Percentiles rank a stretch among this genome's conserved stretches.
Conservation (phyloP, 108 stramenopile genomes). For the Cyclostephanos tholiformis region DNA sequence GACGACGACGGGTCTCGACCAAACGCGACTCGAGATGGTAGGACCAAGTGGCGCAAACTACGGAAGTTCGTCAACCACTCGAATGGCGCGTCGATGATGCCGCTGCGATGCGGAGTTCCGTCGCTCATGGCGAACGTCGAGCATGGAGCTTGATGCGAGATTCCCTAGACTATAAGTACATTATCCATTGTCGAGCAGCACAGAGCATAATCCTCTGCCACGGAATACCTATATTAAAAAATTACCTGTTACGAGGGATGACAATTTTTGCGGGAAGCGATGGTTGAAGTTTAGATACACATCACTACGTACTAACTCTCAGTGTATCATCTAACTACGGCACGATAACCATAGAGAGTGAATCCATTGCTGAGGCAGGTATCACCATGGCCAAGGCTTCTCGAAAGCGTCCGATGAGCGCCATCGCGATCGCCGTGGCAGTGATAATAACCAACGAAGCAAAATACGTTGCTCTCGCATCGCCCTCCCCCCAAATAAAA, state of each 20-base stretch:
- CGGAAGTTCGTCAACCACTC: conserved; percentile 52
- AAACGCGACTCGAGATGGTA: conserved; percentile 34
- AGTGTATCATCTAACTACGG: no score
- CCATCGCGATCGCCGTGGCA: not conserved
- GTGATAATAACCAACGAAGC: not conserved
- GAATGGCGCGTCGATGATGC: conserved; percentile 29
- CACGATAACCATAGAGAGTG: no score
- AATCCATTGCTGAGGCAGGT: no score
- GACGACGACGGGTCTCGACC: conserved; percentile 5
- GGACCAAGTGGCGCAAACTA: conserved; percentile 37
- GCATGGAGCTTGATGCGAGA: no score
- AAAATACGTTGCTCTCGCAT: no score
- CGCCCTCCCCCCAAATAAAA: not conserved
- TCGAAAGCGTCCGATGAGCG: not conserved
- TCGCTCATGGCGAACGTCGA: not conserved
- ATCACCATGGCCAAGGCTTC: not conserved
- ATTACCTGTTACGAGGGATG: no score
- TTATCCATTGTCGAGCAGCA: no score
- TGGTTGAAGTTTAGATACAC: not conserved
- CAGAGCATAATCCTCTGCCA: no score
- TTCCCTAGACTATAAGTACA: no score
- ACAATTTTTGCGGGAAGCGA: not conserved
- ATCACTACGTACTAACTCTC: no score
- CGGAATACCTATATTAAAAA: no score
- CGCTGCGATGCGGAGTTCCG: not conserved